Base-by-base conservation (phyloP, 257 asterid genomes). In the Solanum pennellii region DNA sequence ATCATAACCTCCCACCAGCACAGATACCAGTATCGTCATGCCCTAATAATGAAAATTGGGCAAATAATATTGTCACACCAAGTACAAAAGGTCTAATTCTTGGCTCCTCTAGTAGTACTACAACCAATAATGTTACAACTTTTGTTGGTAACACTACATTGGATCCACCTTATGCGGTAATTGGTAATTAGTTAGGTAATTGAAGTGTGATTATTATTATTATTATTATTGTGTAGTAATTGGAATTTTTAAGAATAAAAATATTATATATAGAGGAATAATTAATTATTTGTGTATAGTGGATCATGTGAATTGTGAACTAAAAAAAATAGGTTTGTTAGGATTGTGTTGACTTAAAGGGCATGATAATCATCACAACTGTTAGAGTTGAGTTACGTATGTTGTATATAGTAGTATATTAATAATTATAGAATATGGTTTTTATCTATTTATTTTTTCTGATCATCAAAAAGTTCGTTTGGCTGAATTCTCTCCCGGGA, bases 271-370 rank as follows among this genome's bases (percentile, higher is more conserved):
- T 27, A 86, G 76, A 41, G 62, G 27, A 68, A 65, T 33, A 68
- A 65, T 33, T 79, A 49, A 89, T 83, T 2, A 62, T 21, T 45
- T 86, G 71, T 45, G 77, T 41, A 52, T 41, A 69, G 56, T 39
- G 39, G 66, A 59, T 79, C 89, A 89, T 93, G 94, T 91, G 94
- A 91, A 87, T 93, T 90, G 88, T 89, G 88, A 87, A 86, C 62
- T 75, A 85, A 68, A 83, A 65, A 79, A 83, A 86, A 86, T 82
- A 60, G 87, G 97, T 93, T 95, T 95, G 98, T 95, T 95, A 92
- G 93, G 97, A 95, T 94, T 89, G 92, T 71, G 97, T 95, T 95
- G 98, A 94, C 96, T 69, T 90, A 90, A 87, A 87, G 85, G 62
- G 87, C 93, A 89, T 87, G 47, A 92, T 94, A 93, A 93, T 93